phyloP scores from a whole-genome alignment of 2,329 filamentous ascomycete genomes.

The Cladosporium colombiae region DNA sequence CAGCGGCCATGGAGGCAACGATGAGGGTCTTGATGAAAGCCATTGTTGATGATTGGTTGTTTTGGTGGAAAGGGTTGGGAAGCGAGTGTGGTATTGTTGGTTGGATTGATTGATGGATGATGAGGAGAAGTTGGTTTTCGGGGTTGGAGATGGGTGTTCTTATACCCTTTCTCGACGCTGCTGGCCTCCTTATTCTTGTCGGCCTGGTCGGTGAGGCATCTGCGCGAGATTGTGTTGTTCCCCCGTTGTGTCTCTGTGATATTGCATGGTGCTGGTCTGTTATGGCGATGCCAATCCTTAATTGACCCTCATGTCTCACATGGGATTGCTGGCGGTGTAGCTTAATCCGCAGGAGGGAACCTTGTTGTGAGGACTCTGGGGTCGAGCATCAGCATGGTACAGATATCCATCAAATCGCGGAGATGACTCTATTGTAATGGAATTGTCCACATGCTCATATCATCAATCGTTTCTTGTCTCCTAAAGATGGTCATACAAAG shows the following conservation, averaged over 20 bases:
- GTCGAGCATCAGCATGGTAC: not conserved
- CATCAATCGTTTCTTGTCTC: not conserved
- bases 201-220: not conserved
- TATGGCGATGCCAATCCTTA: slow-evolving; percentile 17
- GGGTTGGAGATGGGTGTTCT: slow-evolving; percentile 6
- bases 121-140: slow-evolving; percentile 3
- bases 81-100: slow-evolving; percentile 12
- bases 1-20: slow-evolving; percentile 16
- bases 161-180: slow-evolving; percentile 1
- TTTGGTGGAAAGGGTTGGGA: slow-evolving; percentile 11
- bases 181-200: not conserved
- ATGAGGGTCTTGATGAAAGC: slow-evolving; percentile 17
- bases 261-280: slow-evolving; percentile 18
- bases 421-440: not conserved
- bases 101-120: slow-evolving; percentile 17
- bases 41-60: slow-evolving; percentile 13
- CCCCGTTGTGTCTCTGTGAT: slow-evolving; percentile 1
- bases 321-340: slow-evolving; percentile 4
- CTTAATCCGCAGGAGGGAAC: slow-evolving; percentile 1
- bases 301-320: slow-evolving; percentile 18
- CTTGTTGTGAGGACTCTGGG: not conserved
- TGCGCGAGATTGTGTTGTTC: slow-evolving; percentile 11
- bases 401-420: not conserved
- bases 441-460: not conserved
- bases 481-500: not conserved